These are phyloP conservation scores for Oxyria digyna DNA, from an alignment of 148 eudicot species.

Conservation along the genomic window DNA sequence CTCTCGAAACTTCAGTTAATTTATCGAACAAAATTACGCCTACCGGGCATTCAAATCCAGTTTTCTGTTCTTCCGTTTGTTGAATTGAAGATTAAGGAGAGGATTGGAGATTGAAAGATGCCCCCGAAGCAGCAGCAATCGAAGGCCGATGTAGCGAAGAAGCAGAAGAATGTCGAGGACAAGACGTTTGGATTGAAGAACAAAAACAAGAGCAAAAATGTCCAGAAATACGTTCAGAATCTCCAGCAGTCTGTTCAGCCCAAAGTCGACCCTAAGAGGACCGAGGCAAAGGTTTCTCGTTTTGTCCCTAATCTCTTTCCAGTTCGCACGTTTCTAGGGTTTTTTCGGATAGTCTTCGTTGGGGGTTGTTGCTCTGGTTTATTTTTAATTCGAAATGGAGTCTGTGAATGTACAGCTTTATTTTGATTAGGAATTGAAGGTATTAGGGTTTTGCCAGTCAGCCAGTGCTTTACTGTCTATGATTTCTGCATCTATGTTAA, in stretches of 20 bases:
- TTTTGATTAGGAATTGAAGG: background rate
- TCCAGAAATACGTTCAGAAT: slow-evolving; percentile 83
- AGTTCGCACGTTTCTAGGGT: background rate
- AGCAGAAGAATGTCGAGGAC: slow-evolving; percentile 83
- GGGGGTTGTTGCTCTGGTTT: background rate
- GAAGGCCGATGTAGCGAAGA: slow-evolving; percentile 78
- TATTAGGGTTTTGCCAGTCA: background rate
- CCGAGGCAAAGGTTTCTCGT: slow-evolving; percentile 48
- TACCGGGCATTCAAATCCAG: background rate
- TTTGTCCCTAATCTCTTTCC: background rate
- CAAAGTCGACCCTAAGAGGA: slow-evolving; percentile 52
- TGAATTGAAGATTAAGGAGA: background rate
- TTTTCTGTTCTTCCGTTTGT: background rate
- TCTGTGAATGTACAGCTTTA: background rate
- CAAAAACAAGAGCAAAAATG: slow-evolving; percentile 78
- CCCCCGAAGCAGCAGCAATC: slow-evolving; percentile 80
- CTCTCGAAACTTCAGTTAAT: background rate
- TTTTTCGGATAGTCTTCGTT: background rate
- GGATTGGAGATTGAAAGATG: slow-evolving; percentile 23
- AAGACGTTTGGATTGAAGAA: slow-evolving; percentile 93
- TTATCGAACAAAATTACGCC: background rate
- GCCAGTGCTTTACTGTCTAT: background rate
- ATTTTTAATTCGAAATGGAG: background rate
- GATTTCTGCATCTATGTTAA: background rate
- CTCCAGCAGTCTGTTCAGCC: slow-evolving; percentile 57